A percentile compares a stretch with the other conserved stretches of the same genome.
Evolutionary conservation across 73 alveolate genomes (phyloP).

Genomic region (Uronychia binucleata): DNA sequence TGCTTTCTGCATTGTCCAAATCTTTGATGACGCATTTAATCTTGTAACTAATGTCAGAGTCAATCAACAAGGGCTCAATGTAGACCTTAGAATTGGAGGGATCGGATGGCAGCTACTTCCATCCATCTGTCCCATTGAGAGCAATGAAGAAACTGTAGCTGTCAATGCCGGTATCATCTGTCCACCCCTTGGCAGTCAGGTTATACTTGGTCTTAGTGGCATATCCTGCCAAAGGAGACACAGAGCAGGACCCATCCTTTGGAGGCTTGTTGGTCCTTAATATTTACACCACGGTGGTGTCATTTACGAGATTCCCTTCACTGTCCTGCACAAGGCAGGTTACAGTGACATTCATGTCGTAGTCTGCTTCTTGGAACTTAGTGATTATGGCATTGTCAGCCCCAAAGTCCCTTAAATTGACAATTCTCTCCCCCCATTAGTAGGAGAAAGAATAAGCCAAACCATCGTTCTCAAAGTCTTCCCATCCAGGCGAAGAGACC

Average conservation of each 20-base stretch:
- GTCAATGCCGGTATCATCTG: too few relatives aligned
- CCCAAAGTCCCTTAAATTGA: not conserved
- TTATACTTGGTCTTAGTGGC: not conserved
- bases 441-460: not conserved
- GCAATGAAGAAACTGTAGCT: too few relatives aligned
- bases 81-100: too few relatives aligned
- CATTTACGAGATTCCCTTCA: not conserved
- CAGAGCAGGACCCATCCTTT: not conserved
- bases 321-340: not conserved
- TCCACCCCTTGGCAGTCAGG: too few relatives aligned
- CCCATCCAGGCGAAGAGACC: not conserved
- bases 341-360: not conserved
- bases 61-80: too few relatives aligned
- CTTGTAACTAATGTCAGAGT: too few relatives aligned
- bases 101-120: too few relatives aligned
- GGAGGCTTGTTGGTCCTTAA: not conserved
- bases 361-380: not conserved
- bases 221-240: not conserved
- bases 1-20: too few relatives aligned
- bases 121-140: too few relatives aligned
- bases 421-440: not conserved
- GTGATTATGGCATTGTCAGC: not conserved
- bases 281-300: too few relatives aligned
- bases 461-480: not conserved
- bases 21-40: too few relatives aligned